Evolutionary conservation across 2,329 filamentous ascomycete genomes (phyloP), one percentile per base, ranked within the genome.

Genomic region (Pseudocercospora musae): DNA sequence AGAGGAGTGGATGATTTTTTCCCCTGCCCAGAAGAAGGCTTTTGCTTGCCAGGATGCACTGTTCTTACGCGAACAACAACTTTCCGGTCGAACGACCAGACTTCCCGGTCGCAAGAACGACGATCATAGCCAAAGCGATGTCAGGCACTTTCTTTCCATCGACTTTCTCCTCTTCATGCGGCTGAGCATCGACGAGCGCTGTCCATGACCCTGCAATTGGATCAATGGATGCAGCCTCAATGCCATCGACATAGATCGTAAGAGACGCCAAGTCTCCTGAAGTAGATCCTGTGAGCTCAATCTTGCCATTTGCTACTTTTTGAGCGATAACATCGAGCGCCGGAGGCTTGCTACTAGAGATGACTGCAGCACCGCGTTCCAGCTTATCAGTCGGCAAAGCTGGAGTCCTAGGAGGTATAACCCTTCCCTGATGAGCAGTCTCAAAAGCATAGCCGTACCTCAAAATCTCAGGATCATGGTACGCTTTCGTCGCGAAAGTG

Each of bases 401-500:
- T 29, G 55, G 40, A 9, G 55, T 58, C 40, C 55, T 29, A 9
- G 21, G 37, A 5, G 66, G 68, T 1, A 46, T 18, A 2, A 52
- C n/a, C 8, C 66, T 42, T 5, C 50, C 52, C 37, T 59, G 40
- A 44, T 33, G 62, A 20, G 23, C 42, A 33, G 54, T n/a, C 44
- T 70, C 69, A 37, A 63, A 71, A 23, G 65, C 63, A 50, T 62
- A 66, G 8, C 58, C 65, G 50, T 62, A 67, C 6, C 54, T 48
- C 25, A 71, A 10, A 18, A 77, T 42, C 23, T 69, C 63, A 0
- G 56, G 63, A 60, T 85, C 82, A 0, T 77, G 72, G 60, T 81
- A 81, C 0, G 78, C 80, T 27, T 76, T 80, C 0, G 77, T 78
- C 0, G 78, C 78, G 67, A 85, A 83, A 0, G 81, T 83, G 9